Conservation (phyloP, 352 stramenopile genomes). For the Thalassiosira exigua region DNA sequence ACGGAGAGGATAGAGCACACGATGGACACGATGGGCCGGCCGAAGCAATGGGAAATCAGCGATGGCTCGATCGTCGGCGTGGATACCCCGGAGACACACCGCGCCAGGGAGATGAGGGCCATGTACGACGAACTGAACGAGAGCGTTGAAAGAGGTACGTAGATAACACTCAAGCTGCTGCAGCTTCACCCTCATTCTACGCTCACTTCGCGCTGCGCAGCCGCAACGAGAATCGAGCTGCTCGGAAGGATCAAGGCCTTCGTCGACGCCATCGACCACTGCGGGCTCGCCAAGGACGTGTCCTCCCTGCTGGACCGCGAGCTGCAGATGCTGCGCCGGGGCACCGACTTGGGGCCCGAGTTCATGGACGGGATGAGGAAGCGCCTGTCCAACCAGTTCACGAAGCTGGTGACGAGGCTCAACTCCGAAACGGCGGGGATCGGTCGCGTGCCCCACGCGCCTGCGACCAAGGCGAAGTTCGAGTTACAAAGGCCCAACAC, state of each 20-base stretch:
- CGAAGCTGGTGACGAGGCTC: conserved; percentile 30
- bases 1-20: conserved; percentile 23
- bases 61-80: no score
- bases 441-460: no score
- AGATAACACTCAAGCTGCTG: no score
- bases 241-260: conserved; percentile 38
- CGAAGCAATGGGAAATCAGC: conserved; percentile 41
- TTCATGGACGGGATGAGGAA: conserved; percentile 46
- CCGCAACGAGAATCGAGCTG: conserved; percentile 42
- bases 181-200: conserved; percentile 5
- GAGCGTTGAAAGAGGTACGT: conserved; percentile 15
- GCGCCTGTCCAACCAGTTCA: conserved; percentile 40
- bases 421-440: conserved; percentile 20
- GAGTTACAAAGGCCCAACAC: not conserved
- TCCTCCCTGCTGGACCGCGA: conserved; percentile 37
- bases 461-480: not conserved
- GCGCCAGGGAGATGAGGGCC: conserved; percentile 41
- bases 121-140: conserved; percentile 42
- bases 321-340: conserved; percentile 33
- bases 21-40: conserved; percentile 26
- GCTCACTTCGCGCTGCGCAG: no score
- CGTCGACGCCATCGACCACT: conserved; percentile 23
- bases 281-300: conserved; percentile 48
- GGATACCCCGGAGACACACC: conserved; percentile 38
- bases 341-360: conserved; percentile 45